Conservation (phyloP, 208 protist genomes). For the Herpetomonas tarakana region DNA sequence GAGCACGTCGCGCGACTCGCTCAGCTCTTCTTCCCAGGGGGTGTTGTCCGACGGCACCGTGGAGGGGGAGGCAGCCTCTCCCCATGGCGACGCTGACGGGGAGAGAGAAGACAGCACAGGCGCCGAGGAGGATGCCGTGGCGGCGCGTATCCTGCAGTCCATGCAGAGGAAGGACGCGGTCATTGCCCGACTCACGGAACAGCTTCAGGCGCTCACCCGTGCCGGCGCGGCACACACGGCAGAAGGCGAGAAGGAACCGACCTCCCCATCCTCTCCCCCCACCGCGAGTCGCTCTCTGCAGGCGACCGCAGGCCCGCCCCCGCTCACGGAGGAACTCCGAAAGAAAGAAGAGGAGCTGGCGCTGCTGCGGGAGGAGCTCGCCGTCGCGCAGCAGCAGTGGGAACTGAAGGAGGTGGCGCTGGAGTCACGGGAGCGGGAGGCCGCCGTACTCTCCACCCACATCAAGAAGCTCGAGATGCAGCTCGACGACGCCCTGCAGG, state of each 20-base stretch:
- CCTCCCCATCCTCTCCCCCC: background rate
- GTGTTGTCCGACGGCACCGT: too few relatives aligned
- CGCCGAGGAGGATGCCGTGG: constrained; percentile 13
- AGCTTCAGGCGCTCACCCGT: constrained; percentile 1
- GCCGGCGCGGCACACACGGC: constrained; percentile 10
- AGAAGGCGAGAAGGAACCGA: too few relatives aligned
- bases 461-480: constrained; percentile 28
- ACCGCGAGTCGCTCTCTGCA: background rate
- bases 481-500: constrained; percentile 24
- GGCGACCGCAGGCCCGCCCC: background rate
- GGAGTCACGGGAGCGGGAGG: background rate
- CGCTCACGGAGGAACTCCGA: background rate
- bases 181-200: constrained; percentile 16
- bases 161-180: constrained; percentile 22
- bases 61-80: background rate
- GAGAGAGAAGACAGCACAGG: constrained; percentile 4
- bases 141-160: constrained; percentile 19
- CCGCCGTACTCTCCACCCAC: constrained; percentile 1
- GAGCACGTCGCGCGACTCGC: background rate
- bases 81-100: constrained; percentile 1
- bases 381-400: constrained; percentile 7
- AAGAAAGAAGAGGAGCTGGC: constrained; percentile 5
- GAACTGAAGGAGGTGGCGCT: constrained; percentile 20
- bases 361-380: constrained; percentile 2
- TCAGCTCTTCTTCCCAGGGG: background rate